Evolutionary conservation across 345 rosid species (phyloP), one percentile per base, ranked within the genome.

Genomic region (Diplotaxis tenuifolia): DNA sequence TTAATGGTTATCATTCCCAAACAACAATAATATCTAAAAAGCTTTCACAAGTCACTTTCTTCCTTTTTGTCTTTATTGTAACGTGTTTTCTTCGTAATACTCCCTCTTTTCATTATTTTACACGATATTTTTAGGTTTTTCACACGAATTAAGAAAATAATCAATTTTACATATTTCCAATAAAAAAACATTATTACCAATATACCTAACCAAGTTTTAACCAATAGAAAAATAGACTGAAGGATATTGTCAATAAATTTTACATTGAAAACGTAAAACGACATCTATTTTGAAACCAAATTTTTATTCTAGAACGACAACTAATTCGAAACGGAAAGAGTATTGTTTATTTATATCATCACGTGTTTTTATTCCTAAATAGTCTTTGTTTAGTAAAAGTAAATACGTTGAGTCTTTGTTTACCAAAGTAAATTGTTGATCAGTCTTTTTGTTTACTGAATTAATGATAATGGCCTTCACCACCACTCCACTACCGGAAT

Each of bases 361-460:
- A 59, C 22, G 22, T 59, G 40, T 29, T 7, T 8, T 29, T 59
- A 15, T 29, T 59, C 19, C 7, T 3, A 16, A n/a, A 2, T 59
- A 18, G 31, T 67, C 31, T 52, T 52, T 67, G 61, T 67, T 52
- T 67, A 66, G 14, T 11, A 34, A 65, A n/a, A 7, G 52, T n/a
- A 45, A n/a, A n/a, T 45, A 45, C 6, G 20, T 15, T 34, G 12
- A 8, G 23, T 18, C 55, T 8, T 50, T 50, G 55, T 50, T 50
- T 50, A 45, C 49, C 4, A 36, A 10, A 36, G 42, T 36, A 36
- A 29, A 38, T 38, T 10, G 6, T 38, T 38, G 6, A 11, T 38
- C 15, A 38, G 45, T 38, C 15, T 11, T 34, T n/a, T 34, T 11
- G 45, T 38, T 38, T 11, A 3, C 15, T 38, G 45, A 11, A 38